These are phyloP conservation scores for Syzygium oleosum DNA, from an alignment of 345 rosid species.

Conservation along the genomic window DNA sequence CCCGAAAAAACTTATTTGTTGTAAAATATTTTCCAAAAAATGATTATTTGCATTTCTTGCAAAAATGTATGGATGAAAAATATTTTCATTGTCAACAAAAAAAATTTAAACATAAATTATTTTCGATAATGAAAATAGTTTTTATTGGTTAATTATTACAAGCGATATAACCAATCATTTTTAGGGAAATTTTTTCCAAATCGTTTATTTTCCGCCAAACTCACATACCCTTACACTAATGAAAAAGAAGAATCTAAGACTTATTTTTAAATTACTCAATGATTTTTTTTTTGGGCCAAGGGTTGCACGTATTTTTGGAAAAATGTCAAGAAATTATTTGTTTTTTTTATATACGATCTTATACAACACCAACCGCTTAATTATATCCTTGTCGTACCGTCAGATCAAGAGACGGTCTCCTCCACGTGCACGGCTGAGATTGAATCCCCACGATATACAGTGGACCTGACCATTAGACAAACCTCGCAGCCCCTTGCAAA, in stretches of 20 bases:
- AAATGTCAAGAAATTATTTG: background rate
- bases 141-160: no score
- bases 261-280: background rate
- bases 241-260: background rate
- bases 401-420: background rate
- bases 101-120: no score
- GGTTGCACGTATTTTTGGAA: background rate
- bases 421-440: background rate
- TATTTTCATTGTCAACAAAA: background rate
- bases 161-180: no score
- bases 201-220: background rate
- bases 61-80: background rate
- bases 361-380: background rate
- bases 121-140: no score
- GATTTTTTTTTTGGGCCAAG: background rate
- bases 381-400: background rate
- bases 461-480: background rate
- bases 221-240: background rate
- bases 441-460: background rate
- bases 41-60: no score
- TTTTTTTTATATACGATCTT: background rate
- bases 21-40: background rate
- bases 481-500: background rate
- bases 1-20: rapidly evolving
- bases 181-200: no score